phyloP scores from a whole-genome alignment of 73 alveolate genomes.

The Loxodes magnus region DNA sequence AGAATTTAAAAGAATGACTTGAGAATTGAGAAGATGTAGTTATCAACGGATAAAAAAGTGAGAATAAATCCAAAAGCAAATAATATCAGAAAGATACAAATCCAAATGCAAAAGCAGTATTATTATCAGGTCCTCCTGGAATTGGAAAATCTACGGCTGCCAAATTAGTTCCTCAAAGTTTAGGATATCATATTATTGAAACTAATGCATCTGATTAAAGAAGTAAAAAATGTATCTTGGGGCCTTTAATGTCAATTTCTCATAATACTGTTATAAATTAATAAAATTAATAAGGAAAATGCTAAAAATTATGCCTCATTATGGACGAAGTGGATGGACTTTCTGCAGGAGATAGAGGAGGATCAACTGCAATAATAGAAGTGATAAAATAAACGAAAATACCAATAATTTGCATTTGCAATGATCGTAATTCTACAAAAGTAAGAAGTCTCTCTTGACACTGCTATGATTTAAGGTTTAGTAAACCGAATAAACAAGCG shows the following conservation, averaged over 20 bases:
- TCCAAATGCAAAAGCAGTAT: slow-evolving; percentile 84
- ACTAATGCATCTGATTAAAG: slow-evolving; percentile 92
- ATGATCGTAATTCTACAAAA: slow-evolving; percentile 79
- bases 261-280: slow-evolving; percentile 34
- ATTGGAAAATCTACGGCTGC: slow-evolving; percentile 95
- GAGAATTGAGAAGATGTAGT: slow-evolving; percentile 90
- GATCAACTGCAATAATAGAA: slow-evolving; percentile 79
- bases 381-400: slow-evolving; percentile 83
- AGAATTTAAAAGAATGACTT: slow-evolving; percentile 77
- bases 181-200: slow-evolving; percentile 80
- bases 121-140: slow-evolving; percentile 98
- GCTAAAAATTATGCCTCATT: slow-evolving; percentile 70
- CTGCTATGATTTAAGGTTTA: slow-evolving; percentile 90
- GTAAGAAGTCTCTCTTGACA: slow-evolving; percentile 65
- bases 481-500: slow-evolving; percentile 68
- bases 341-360: slow-evolving; percentile 97
- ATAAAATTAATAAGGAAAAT: slow-evolving; percentile 16
- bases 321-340: slow-evolving; percentile 99
- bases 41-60: slow-evolving; percentile 63
- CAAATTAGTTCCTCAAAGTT: slow-evolving; percentile 65
- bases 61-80: slow-evolving; percentile 42
- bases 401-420: slow-evolving; percentile 95
- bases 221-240: slow-evolving; percentile 64
- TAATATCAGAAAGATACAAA: slow-evolving; percentile 47
- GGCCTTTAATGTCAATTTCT: slow-evolving; percentile 41